Percentiles rank a stretch among this genome's conserved stretches.
Conservation (phyloP, 345 rosid genomes). For the Clausena lansium region DNA sequence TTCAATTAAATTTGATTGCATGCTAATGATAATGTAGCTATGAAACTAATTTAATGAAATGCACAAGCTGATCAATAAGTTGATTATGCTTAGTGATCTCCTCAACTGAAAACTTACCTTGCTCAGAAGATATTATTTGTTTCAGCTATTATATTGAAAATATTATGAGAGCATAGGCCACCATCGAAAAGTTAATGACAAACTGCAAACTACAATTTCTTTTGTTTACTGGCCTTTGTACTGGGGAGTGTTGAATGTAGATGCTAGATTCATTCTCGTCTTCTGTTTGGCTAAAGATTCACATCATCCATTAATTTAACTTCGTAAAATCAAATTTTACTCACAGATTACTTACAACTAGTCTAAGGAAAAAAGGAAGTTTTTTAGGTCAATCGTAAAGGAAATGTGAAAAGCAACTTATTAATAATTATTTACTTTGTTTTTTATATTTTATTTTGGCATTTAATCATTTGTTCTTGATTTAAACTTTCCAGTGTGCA, state of each 20-base stretch:
- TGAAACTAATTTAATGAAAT: neutral
- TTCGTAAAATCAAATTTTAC: neutral
- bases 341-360: neutral
- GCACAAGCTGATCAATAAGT: neutral
- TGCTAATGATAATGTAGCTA: neutral
- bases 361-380: neutral
- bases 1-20: neutral
- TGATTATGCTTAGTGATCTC: neutral
- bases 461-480: neutral
- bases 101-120: neutral
- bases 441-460: neutral
- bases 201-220: neutral
- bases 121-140: neutral
- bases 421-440: neutral
- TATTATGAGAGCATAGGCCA: too few relatives aligned
- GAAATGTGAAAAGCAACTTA: neutral
- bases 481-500: slow-evolving; percentile 39
- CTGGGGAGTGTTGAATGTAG: neutral
- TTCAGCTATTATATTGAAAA: neutral
- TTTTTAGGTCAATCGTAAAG: neutral
- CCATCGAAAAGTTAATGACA: neutral
- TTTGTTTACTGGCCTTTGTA: neutral
- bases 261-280: neutral
- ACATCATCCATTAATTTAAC: neutral
- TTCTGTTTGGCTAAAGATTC: neutral